A percentile compares a stretch with the other conserved stretches of the same genome.
Evolutionary conservation across 768 basidiomycete species (phyloP).

Genomic region (Lactarius hatsudake): DNA sequence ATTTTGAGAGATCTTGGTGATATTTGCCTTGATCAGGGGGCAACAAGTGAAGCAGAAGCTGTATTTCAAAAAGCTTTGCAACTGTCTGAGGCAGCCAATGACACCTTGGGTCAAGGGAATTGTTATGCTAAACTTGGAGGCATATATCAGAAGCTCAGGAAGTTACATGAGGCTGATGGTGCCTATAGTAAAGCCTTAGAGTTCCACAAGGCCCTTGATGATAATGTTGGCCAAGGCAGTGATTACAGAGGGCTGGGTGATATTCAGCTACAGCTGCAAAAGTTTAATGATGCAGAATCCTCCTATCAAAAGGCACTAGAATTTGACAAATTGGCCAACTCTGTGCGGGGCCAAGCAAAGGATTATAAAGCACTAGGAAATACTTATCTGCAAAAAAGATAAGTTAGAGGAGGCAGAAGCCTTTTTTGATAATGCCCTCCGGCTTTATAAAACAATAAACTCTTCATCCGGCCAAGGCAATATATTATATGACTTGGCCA

Average conservation of each 20-base stretch:
- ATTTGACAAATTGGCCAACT: constrained; percentile 1
- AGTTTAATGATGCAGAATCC: background rate
- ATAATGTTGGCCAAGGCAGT: background rate
- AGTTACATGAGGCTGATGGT: background rate
- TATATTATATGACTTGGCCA: background rate
- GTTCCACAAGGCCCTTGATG: background rate
- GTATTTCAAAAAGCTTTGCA: background rate
- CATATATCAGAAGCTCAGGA: constrained; percentile 1
- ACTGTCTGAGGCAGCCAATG: background rate
- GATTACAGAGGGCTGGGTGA: constrained; percentile 5
- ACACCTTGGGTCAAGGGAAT: background rate
- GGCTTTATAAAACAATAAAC: background rate
- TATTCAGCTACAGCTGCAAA: background rate
- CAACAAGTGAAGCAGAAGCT: background rate
- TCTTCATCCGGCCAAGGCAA: background rate
- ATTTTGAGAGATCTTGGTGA: background rate
- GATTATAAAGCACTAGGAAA: background rate
- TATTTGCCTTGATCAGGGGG: background rate
- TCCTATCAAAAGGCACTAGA: background rate
- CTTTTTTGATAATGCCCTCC: background rate
- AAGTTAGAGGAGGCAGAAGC: background rate
- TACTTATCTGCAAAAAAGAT: background rate
- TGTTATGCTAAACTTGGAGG: constrained; percentile 1
- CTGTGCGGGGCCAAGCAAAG: background rate
- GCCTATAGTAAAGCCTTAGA: background rate